Conservation (phyloP, 495 filamentous ascomycete species). For the Neurospora intermedia region DNA sequence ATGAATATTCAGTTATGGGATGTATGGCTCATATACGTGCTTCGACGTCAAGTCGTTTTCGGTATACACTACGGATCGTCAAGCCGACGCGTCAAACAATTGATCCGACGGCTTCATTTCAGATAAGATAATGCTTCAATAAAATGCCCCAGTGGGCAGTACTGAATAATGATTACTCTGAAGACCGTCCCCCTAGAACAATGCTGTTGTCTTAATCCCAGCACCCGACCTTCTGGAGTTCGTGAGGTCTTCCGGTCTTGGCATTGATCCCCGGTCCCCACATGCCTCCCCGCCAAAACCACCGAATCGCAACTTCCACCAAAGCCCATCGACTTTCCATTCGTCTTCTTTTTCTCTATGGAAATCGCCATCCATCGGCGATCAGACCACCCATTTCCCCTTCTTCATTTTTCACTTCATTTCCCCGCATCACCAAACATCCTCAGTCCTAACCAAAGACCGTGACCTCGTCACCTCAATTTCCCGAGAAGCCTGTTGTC, state of each 20-base stretch:
- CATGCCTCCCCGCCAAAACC: neutral
- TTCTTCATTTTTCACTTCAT: too few relatives aligned
- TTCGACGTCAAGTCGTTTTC: neutral
- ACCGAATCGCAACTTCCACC: too few relatives aligned
- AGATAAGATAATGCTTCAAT: neutral
- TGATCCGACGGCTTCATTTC: neutral
- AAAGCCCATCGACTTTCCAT: too few relatives aligned
- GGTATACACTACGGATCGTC: neutral
- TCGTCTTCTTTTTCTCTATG: too few relatives aligned
- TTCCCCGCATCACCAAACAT: too few relatives aligned
- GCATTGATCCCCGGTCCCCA: neutral
- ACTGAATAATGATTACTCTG: neutral
- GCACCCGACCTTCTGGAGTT: neutral
- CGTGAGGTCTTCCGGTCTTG: neutral
- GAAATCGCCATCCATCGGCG: too few relatives aligned
- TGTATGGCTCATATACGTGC: neutral
- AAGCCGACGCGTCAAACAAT: neutral
- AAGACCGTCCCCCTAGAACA: neutral
- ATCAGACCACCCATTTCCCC: too few relatives aligned
- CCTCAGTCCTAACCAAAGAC: too few relatives aligned
- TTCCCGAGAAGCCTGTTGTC: too few relatives aligned
- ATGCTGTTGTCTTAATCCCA: neutral
- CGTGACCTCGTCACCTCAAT: too few relatives aligned
- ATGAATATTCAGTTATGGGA: neutral
- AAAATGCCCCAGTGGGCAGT: neutral